phyloP scores from a whole-genome alignment of 1,139 yeast genomes.

The Yamadazyma friedrichii region DNA sequence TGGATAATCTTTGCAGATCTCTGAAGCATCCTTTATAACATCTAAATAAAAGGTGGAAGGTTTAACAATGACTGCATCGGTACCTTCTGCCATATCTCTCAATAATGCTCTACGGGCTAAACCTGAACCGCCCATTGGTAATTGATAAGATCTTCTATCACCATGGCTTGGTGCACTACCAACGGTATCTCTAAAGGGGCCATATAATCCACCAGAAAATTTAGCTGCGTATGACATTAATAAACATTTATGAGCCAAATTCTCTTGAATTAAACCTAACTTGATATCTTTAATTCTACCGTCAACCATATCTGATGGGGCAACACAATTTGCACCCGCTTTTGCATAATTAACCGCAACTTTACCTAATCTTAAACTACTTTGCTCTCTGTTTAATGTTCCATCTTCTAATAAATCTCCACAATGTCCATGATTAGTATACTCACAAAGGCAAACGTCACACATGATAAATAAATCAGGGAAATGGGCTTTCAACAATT shows the following conservation, averaged over 20 bases:
- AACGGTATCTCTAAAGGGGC: constrained; percentile 98
- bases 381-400: constrained; percentile 66
- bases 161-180: constrained; percentile 89
- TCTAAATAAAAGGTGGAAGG: constrained; percentile 98
- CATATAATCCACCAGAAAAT: constrained; percentile 86
- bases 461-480: constrained; percentile 87
- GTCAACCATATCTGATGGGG: constrained; percentile 98
- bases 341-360: constrained; percentile 94
- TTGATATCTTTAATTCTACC: constrained; percentile 92
- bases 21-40: constrained; percentile 83
- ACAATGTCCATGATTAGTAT: constrained; percentile 96
- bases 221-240: constrained; percentile 95
- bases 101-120: constrained; percentile 87
- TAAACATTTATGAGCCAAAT: constrained; percentile 82
- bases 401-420: constrained; percentile 90
- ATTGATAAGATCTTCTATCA: constrained; percentile 88
- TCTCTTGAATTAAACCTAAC: constrained; percentile 77
- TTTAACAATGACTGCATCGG: constrained; percentile 92
- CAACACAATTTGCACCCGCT: constrained; percentile 95
- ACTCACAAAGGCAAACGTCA: constrained; percentile 96
- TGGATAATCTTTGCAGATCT: constrained; percentile 80
- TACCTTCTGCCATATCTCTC: constrained; percentile 89
- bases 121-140: constrained; percentile 92
- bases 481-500: constrained; percentile 58
- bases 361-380: constrained; percentile 84